These are phyloP conservation scores for Simmondsia chinensis DNA, from an alignment of 148 eudicot genomes.

Conservation along the genomic window DNA sequence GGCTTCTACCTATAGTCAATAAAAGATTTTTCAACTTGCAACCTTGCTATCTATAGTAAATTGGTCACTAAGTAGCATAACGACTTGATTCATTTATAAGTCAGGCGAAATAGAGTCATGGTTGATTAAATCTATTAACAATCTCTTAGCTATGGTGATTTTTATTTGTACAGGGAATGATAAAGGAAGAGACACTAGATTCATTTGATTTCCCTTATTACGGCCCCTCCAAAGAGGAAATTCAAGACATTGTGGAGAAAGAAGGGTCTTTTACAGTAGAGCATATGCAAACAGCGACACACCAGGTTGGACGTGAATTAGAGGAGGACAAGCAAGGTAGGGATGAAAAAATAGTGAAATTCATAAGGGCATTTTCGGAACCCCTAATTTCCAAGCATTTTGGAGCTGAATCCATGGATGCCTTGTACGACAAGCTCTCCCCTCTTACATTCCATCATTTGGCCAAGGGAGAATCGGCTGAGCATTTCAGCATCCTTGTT, in stretches of 20 bases:
- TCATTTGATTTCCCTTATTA: slow-evolving; percentile 7
- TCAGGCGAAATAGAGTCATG: too few relatives aligned
- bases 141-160: too few relatives aligned
- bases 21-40: too few relatives aligned
- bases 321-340: not conserved
- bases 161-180: slow-evolving; percentile 10
- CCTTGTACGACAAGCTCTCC: not conserved
- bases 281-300: not conserved
- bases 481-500: not conserved
- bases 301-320: not conserved
- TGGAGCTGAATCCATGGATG: slow-evolving; percentile 1
- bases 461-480: not conserved
- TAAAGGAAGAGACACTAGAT: slow-evolving; percentile 9
- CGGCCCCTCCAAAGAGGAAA: slow-evolving; percentile 6
- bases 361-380: slow-evolving; percentile 10
- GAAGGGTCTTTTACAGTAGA: slow-evolving; percentile 14
- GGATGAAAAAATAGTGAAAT: slow-evolving; percentile 1
- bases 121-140: too few relatives aligned
- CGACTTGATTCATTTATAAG: too few relatives aligned
- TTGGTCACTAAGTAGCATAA: too few relatives aligned
- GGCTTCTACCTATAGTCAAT: too few relatives aligned
- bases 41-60: too few relatives aligned
- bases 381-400: slow-evolving; percentile 10
- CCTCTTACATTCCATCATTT: not conserved
- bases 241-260: slow-evolving; percentile 2